These are phyloP conservation scores for Fusarium pseudocircinatum DNA, from an alignment of 2,329 filamentous ascomycete genomes.

Conservation along the genomic window DNA sequence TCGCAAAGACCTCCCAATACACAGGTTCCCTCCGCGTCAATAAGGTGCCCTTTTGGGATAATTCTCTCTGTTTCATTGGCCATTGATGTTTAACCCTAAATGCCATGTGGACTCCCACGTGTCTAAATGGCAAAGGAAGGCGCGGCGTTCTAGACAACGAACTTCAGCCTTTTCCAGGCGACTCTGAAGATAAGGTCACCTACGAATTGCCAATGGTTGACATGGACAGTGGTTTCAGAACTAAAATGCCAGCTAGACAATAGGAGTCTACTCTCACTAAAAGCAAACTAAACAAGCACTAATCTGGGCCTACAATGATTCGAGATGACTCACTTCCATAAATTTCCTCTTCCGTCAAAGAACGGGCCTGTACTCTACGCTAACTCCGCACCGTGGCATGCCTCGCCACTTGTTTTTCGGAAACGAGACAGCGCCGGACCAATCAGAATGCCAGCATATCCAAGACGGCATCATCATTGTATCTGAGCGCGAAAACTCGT, in stretches of 20 bases:
- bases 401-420: neutral
- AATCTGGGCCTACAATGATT: neutral
- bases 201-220: no score
- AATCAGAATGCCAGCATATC: neutral
- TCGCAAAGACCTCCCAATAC: neutral
- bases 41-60: neutral
- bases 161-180: no score
- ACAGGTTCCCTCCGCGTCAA: rapidly evolving
- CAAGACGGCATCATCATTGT: neutral
- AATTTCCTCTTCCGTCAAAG: neutral
- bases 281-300: neutral
- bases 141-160: neutral
- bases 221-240: no score
- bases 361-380: neutral
- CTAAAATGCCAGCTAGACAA: no score
- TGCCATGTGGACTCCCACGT: no score
- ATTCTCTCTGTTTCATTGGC: no score
- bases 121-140: neutral
- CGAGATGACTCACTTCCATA: neutral
- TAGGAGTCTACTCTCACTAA: rapidly evolving
- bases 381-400: neutral
- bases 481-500: neutral
- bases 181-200: no score
- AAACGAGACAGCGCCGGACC: neutral
- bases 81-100: no score